A percentile compares a stretch with the other conserved stretches of the same genome.
phyloP scores from a whole-genome alignment of 441 rosid genomes.

The Aquilaria agallochum region DNA sequence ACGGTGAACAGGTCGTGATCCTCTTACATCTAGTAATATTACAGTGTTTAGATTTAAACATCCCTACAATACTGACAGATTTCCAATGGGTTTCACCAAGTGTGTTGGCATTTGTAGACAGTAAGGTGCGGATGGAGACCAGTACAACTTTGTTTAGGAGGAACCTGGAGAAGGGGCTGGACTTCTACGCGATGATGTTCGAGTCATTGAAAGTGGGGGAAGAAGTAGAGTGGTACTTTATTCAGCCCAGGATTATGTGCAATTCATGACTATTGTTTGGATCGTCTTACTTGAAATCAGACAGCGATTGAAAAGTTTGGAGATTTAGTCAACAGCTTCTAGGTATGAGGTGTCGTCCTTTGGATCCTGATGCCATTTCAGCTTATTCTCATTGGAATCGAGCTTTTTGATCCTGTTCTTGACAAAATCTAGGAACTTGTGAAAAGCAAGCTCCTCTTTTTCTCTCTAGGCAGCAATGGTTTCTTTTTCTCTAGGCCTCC shows the following conservation, averaged over 20 bases:
- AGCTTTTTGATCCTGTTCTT: too few relatives aligned
- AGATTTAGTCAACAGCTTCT: too few relatives aligned
- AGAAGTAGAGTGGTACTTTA: conserved; percentile 60
- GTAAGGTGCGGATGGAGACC: conserved; percentile 61
- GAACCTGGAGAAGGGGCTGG: conserved; percentile 61
- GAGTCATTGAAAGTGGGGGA: conserved; percentile 83
- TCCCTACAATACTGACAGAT: conserved; percentile 45
- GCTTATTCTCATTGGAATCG: too few relatives aligned
- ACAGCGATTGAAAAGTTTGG: too few relatives aligned
- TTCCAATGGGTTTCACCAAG: conserved; percentile 50
- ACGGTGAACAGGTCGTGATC: conserved; percentile 68
- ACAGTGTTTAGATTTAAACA: conserved; percentile 47
- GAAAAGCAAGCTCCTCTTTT: too few relatives aligned
- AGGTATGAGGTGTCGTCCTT: too few relatives aligned
- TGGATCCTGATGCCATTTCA: too few relatives aligned
- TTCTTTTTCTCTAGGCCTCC: too few relatives aligned
- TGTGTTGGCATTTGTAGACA: conserved; percentile 63
- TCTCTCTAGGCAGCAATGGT: too few relatives aligned
- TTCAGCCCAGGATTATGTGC: conserved; percentile 44
- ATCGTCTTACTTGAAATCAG: too few relatives aligned
- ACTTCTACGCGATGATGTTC: conserved; percentile 66
- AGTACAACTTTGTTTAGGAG: conserved; percentile 60
- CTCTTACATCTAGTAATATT: conserved; percentile 57
- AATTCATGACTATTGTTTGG: too few relatives aligned
- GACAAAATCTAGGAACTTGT: too few relatives aligned